A percentile compares a stretch with the other conserved stretches of the same genome.
phyloP scores from a whole-genome alignment of 495 filamentous ascomycete genomes.

The Daldinia loculata region DNA sequence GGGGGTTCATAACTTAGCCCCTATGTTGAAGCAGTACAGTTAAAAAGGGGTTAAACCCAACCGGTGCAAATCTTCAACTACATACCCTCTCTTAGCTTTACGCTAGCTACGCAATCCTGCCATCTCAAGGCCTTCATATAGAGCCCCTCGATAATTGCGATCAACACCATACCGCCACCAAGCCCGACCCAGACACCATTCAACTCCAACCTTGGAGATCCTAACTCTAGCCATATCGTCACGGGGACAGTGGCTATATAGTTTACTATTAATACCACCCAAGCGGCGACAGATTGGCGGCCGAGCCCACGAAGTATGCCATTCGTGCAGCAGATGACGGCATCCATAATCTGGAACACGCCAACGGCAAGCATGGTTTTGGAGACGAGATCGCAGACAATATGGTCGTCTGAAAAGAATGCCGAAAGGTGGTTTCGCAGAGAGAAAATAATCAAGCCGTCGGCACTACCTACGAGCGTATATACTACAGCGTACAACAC shows the following conservation, averaged over 20 bases:
- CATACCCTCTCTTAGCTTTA: slow-evolving; percentile 37
- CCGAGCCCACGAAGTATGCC: slow-evolving; percentile 74
- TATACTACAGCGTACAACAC: slow-evolving; percentile 44
- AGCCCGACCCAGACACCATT: slow-evolving; percentile 76
- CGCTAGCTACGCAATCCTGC: slow-evolving; percentile 44
- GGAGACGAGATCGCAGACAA: slow-evolving; percentile 41
- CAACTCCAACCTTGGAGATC: slow-evolving; percentile 63
- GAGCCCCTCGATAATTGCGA: slow-evolving; percentile 37
- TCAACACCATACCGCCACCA: slow-evolving; percentile 63
- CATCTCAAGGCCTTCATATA: slow-evolving; percentile 45
- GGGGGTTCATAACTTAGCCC: background rate
- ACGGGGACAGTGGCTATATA: slow-evolving; percentile 77
- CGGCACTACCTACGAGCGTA: slow-evolving; percentile 44
- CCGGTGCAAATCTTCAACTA: background rate
- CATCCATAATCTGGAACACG: slow-evolving; percentile 47
- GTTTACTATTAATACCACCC: slow-evolving; percentile 74
- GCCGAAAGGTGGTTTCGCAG: slow-evolving; percentile 45
- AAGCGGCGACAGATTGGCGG: slow-evolving; percentile 76
- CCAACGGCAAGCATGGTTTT: slow-evolving; percentile 54
- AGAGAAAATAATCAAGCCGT: slow-evolving; percentile 47
- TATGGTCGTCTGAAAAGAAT: slow-evolving; percentile 52
- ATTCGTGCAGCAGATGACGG: slow-evolving; percentile 60
- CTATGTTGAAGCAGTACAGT: background rate
- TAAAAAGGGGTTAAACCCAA: background rate
- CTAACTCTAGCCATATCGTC: slow-evolving; percentile 71